A percentile compares a stretch with the other conserved stretches of the same genome.
Evolutionary conservation across 805 yeast genomes (phyloP).

Genomic region (Sugiyamaella americana): DNA sequence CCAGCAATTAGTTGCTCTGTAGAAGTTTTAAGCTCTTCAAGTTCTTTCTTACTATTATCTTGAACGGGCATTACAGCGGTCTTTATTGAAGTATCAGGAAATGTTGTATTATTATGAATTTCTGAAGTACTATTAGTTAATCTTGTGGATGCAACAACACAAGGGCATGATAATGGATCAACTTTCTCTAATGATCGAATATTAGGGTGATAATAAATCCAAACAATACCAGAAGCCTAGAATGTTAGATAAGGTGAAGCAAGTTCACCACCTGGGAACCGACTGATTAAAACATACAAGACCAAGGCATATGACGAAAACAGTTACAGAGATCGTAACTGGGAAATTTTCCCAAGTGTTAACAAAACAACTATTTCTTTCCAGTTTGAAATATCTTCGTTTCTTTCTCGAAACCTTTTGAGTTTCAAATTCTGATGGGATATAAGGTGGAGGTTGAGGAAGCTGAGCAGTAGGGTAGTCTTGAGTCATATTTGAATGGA

Average conservation of each 20-base stretch:
- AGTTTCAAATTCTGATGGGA: not conserved
- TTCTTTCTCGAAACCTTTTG: not conserved
- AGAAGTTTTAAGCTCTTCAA: not conserved
- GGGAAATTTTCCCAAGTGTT: not conserved
- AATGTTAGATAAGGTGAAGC: not conserved
- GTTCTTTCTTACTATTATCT: not conserved
- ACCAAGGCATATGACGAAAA: not conserved
- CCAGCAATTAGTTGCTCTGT: not conserved
- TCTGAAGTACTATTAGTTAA: not conserved
- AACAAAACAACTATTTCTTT: not conserved
- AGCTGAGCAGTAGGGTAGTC: no score
- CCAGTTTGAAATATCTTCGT: not conserved
- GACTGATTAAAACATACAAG: not conserved
- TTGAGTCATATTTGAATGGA: no score
- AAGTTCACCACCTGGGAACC: no score
- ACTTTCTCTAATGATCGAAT: not conserved
- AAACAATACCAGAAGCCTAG: not conserved
- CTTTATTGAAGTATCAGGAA: no score
- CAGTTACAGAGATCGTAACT: not conserved
- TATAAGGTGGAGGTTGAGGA: not conserved
- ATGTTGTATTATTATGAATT: not conserved
- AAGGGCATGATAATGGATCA: not conserved
- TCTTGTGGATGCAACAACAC: not conserved
- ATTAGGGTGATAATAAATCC: not conserved
- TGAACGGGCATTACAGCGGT: no score